Base-by-base conservation (phyloP, 2,329 filamentous ascomycete genomes). In the Tympanopsis confertula region DNA sequence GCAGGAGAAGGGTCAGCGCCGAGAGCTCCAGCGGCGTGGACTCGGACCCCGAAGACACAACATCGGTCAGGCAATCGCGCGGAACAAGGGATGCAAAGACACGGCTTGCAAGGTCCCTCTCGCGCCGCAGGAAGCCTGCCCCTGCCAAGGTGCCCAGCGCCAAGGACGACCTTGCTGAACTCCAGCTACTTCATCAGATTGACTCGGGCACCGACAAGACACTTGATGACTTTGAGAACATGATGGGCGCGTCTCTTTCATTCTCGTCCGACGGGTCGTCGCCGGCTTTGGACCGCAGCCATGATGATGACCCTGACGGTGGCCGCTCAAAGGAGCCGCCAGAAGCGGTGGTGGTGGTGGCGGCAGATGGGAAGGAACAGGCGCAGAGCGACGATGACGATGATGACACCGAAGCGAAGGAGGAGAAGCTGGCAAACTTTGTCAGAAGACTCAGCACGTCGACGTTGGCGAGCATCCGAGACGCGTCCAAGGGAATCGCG, bases 401-500 rank as follows among this genome's bases (percentile, higher is more conserved):
- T 3, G 48, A 44, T 2, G 42, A 12, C 43, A 41, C 3, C 28
- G 52, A 13, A 45, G 45, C 7, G 20, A 41, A 13, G 38, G 53
- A 57, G 41, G 60, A 53, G 36, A 63, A 73, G 35, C 52, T 68
- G 12, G 56, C 63, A 20, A 53, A 58, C 12, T 61, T 64, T 35
- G 61, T 63, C 36, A 62, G 68, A 38, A 73, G 78, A 63, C 66
- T 57, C 46, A 68, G 66, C 43, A 59, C 62, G 0, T 55, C 78
- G n/a, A 59, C 62, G 41, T 55, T 74, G 4, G 52, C 62, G 20
- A 64, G 66, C 15, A 72, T 78, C 20, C 69, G 64, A 29, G 68
- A 62, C 13, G 69, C 70, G 15, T 73, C 70, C 44, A 62, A 66
- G 38, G 73, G 74, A 10, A 78, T 79, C 37, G 70, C 74, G 47